Base-by-base conservation (phyloP, 2,329 filamentous ascomycete genomes). In the Colletotrichum cuscutae region DNA sequence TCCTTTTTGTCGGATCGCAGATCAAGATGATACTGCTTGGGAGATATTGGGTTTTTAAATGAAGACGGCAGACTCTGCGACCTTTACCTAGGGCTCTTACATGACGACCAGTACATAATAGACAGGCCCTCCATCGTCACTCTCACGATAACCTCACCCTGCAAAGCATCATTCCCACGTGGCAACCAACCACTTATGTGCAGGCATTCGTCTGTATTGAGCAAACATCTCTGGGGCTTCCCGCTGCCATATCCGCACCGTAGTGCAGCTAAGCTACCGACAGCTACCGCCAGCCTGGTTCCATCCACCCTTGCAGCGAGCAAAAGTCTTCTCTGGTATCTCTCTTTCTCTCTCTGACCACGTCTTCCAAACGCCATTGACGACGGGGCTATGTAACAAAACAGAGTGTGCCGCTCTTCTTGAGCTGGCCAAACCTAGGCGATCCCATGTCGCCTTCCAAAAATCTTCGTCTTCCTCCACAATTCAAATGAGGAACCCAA, bases 271-370 rank as follows among this genome's bases (percentile, higher is more conserved):
- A 11, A 46, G 24, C 22, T 58, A 13, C 19, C 26, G 19, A 22
- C 35, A 61, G 22, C 53, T 53, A 54, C 53, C 28, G 24, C 56
- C 32, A 49, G 56, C 46, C 46, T 37, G 49, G n/a, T 22, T 57
- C 59, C 53, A 22, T 64, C 35, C 19, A 19, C 66, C 37, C 24
- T 37, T 57, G 49, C 66, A 26, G 67, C 56, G 56, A 70, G 52
- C 22, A 56, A 72, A 69, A n/a, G 59, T 70, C 59, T 70, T 70
- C 65, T 72, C 65, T 72, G 66, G 70, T 70, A 72, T 72, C 66
- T 72, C 63, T 58, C 54, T 59, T 37, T 35, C 32, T 58, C 60
- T 54, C 52, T 35, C 32, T 35, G 32, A 12, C 32, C 56, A 66
- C 24, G 60, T 72, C 70, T 70, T 70, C 56, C 37, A 72, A 72